A percentile compares a stretch with the other conserved stretches of the same genome.
phyloP scores from a whole-genome alignment of 2,329 filamentous ascomycete genomes.

The Pezicula neosporulosa region DNA sequence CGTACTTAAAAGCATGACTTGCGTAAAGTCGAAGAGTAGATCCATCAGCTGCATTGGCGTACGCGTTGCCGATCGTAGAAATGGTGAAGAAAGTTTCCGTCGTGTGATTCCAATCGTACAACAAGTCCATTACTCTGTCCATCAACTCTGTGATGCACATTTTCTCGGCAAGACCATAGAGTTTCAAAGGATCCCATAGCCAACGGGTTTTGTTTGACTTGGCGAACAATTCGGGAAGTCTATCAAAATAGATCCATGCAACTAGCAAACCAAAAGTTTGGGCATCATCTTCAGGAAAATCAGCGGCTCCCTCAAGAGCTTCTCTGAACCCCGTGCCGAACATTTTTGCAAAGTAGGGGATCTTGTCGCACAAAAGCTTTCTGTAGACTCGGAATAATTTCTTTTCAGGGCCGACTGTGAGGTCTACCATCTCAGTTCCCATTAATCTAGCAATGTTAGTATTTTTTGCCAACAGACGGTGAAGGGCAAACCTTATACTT shows the following conservation, averaged over 20 bases:
- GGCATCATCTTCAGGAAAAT: conserved; percentile 10
- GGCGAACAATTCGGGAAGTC: neutral
- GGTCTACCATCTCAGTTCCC: conserved; percentile 5
- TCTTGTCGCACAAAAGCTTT: conserved; percentile 7
- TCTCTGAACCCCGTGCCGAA: conserved; percentile 8
- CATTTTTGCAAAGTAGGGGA: conserved; percentile 15
- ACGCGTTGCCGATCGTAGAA: no score
- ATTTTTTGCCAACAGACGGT: neutral
- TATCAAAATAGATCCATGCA: conserved; percentile 6
- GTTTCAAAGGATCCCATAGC: neutral
- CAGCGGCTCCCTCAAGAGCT: neutral
- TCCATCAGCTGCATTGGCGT: no score
- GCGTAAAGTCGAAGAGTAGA: no score
- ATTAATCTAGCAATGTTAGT: neutral
- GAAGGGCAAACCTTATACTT: no score
- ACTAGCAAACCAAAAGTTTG: conserved; percentile 7
- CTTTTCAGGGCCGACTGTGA: conserved; percentile 1
- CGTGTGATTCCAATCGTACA: no score
- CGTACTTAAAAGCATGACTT: no score
- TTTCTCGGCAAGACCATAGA: neutral
- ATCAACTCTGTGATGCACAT: neutral
- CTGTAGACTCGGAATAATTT: conserved; percentile 6
- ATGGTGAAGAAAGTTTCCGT: neutral
- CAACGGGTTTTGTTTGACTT: no score
- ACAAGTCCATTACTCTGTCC: neutral